Conservation (phyloP, 1,139 yeast genomes). For the Yamadazyma blattariae region DNA sequence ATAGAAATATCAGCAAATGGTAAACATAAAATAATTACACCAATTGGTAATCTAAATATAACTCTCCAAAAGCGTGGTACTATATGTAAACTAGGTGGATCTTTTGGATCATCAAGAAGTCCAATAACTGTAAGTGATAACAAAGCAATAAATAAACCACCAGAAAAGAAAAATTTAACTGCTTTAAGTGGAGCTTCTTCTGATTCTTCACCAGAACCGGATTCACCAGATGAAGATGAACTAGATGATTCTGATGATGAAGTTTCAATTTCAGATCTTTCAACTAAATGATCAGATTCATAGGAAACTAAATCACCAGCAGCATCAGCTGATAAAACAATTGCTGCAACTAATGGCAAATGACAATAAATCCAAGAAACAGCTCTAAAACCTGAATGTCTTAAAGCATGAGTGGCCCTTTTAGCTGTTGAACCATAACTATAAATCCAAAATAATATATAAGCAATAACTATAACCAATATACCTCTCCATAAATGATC, state of each 20-base stretch:
- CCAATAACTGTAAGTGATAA: constrained; percentile 35
- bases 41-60: constrained; percentile 37
- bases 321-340: constrained; percentile 61
- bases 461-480: constrained; percentile 50
- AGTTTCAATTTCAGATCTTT: constrained; percentile 2
- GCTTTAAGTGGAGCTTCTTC: constrained; percentile 32
- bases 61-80: constrained; percentile 38
- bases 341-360: constrained; percentile 49
- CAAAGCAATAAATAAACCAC: constrained; percentile 45
- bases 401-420: constrained; percentile 53
- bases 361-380: constrained; percentile 49
- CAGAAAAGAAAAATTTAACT: constrained; percentile 47
- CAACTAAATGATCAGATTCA: constrained; percentile 10
- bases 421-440: constrained; percentile 51
- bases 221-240: neutral
- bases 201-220: constrained; percentile 13
- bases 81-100: constrained; percentile 26
- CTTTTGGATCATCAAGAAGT: constrained; percentile 36
- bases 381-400: constrained; percentile 49
- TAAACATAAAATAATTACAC: constrained; percentile 37
- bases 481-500: constrained; percentile 47
- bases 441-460: constrained; percentile 52
- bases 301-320: constrained; percentile 49
- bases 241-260: neutral
- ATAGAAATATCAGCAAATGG: constrained; percentile 45